Percentiles rank a stretch among this genome's conserved stretches.
These are phyloP conservation scores for Dichomitus squalens DNA, from an alignment of 1,284 basidiomycete species.

Conservation along the genomic window DNA sequence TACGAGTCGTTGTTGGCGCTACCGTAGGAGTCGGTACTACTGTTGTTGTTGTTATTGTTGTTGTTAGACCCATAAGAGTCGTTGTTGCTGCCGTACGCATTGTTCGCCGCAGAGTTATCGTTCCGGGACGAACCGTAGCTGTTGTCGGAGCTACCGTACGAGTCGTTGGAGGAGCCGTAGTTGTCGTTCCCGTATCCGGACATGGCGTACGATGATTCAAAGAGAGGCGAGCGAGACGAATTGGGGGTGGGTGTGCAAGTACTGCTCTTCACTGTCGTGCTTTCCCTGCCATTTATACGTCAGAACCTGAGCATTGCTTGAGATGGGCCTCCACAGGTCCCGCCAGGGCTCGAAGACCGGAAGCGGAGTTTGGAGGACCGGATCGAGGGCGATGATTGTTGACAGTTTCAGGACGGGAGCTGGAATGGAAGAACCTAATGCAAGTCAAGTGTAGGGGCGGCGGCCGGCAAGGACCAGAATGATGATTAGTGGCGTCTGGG, in stretches of 20 bases:
- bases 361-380: neutral
- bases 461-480: neutral
- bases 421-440: conserved; percentile 2
- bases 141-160: neutral
- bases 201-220: neutral
- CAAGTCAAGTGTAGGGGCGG: neutral
- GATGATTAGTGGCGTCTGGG: neutral
- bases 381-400: neutral
- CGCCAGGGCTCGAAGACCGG: neutral
- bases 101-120: neutral
- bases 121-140: neutral
- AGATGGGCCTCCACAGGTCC: neutral
- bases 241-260: neutral
- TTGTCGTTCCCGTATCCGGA: conserved; percentile 6
- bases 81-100: conserved; percentile 2
- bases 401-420: neutral
- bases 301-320: neutral
- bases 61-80: conserved; percentile 4
- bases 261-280: neutral
- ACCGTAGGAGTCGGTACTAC: conserved; percentile 15
- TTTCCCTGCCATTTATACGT: neutral
- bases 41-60: conserved; percentile 12
- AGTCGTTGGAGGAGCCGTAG: conserved; percentile 9
- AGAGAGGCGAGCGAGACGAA: neutral
- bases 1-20: conserved; percentile 24